Base-by-base conservation (phyloP, 2,329 filamentous ascomycete genomes). In the Pseudogymnoascus verrucosus region DNA sequence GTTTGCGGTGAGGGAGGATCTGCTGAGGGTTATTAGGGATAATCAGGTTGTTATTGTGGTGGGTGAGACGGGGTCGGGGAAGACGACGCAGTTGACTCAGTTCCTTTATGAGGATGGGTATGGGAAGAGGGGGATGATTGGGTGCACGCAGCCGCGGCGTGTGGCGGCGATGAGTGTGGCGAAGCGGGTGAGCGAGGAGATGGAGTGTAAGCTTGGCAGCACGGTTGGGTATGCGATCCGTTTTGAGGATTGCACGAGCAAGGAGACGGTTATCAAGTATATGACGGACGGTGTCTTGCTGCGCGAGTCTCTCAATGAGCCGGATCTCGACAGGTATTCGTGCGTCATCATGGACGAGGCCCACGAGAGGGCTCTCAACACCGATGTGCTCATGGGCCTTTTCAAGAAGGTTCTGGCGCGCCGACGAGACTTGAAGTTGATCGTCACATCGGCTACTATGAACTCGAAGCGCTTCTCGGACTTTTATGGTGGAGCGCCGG, bases 271-370 rank as follows among this genome's bases (percentile, higher is more conserved):
- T 65, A 98, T 99, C 78, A 99, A 99, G 77, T 99, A 99, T 76
- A 97, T 99, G 93, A 99, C 95, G 0, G 96, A 99, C 72, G 95
- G 95, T 79, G 91, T 99, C 21, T 79, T 99, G 51, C 83, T 99
- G 34, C 85, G 95, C 78, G 96, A 99, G 72, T 97, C 92, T 5
- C 81, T 99, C 10, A 93, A 92, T 65, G 93, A 98, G 75, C 86
- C 89, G 5, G 93, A 99, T 74, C 81, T 99, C 54, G 95, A 98
- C 75, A 90, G 91, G 68, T 99, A 99, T 74, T 96, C 93, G 12
- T 97, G 93, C 74, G 92, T 99, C 71, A 99, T 99, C 76, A 99
- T 99, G 95, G 95, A 99, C 73, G 95, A 99, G 78, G 96, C 95
- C 4, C 95, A 99, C 82, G 95, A 99, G 76, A 85, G 95, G 74